Conservation (phyloP, 2,329 filamentous ascomycete genomes). For the Stromatinia cepivora region DNA sequence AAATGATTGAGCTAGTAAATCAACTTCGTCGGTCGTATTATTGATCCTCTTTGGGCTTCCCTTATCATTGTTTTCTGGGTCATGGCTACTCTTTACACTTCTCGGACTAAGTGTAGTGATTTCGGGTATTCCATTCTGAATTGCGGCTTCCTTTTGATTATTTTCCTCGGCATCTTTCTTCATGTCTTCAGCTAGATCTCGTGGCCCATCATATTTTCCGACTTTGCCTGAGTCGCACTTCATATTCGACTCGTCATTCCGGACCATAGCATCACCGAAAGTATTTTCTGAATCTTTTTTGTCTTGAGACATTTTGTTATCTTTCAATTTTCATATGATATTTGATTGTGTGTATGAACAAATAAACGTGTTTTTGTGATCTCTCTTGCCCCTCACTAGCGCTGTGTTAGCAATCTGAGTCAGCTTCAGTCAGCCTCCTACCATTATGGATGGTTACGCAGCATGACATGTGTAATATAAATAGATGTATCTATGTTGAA, state of each 20-base stretch:
- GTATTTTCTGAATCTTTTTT: background rate
- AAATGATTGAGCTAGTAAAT: no score
- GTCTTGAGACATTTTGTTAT: background rate
- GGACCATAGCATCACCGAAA: no score
- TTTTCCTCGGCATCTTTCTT: no score
- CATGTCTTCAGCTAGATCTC: no score
- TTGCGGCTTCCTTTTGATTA: no score
- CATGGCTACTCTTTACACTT: no score
- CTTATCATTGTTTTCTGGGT: no score
- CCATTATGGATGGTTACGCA: background rate
- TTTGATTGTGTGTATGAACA: background rate
- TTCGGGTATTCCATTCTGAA: no score
- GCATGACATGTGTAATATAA: background rate
- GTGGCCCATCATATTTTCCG: no score
- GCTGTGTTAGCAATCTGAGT: background rate
- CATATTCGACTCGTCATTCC: background rate
- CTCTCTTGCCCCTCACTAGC: background rate
- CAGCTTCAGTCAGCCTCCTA: background rate
- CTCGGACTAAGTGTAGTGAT: no score
- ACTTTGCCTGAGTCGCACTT: background rate
- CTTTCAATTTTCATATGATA: background rate
- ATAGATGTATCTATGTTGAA: background rate
- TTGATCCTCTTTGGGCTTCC: no score
- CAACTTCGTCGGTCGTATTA: no score
- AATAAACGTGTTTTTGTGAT: background rate